Evolutionary conservation across 2,329 filamentous ascomycete genomes (phyloP).

Genomic region (Colletotrichum higginsianum): DNA sequence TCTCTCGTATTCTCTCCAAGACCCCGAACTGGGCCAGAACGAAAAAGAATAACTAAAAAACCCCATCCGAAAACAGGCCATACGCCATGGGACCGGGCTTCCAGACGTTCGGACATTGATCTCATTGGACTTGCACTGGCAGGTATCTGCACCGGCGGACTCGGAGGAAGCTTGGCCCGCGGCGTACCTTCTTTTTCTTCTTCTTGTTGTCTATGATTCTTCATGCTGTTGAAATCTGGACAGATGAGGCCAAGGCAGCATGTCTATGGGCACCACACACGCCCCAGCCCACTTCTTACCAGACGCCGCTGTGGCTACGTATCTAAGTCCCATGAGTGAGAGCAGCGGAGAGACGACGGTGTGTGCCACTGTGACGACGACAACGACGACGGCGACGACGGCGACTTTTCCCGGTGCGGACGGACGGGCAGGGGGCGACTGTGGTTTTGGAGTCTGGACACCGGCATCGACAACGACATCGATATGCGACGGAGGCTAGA

Average conservation of each 20-base stretch:
- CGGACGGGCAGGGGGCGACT: conserved; percentile 5
- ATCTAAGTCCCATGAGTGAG: neutral
- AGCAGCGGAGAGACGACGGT: neutral
- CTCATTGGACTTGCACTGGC: neutral
- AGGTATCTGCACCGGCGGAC: neutral
- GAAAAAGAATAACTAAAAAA: neutral
- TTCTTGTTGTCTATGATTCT: neutral
- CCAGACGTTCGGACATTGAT: neutral
- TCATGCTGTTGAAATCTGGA: conserved; percentile 5
- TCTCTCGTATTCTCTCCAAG: conserved; percentile 13
- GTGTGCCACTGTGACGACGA: neutral
- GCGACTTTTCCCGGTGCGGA: neutral
- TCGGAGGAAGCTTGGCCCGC: conserved; percentile 18
- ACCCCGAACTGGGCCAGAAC: neutral
- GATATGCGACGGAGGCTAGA: conserved; percentile 10
- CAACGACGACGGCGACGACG: too few relatives aligned
- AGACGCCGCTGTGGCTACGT: conserved; percentile 9
- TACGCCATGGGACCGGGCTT: conserved; percentile 28
- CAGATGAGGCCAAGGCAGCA: conserved; percentile 27
- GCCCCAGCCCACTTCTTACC: neutral
- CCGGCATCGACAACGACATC: conserved; percentile 20
- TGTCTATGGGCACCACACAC: conserved; percentile 14
- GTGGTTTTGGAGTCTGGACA: neutral
- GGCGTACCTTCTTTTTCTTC: conserved; percentile 1
- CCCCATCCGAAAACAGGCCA: neutral